Base-by-base conservation (phyloP, 768 basidiomycete genomes). In the Boletus sensibilis region DNA sequence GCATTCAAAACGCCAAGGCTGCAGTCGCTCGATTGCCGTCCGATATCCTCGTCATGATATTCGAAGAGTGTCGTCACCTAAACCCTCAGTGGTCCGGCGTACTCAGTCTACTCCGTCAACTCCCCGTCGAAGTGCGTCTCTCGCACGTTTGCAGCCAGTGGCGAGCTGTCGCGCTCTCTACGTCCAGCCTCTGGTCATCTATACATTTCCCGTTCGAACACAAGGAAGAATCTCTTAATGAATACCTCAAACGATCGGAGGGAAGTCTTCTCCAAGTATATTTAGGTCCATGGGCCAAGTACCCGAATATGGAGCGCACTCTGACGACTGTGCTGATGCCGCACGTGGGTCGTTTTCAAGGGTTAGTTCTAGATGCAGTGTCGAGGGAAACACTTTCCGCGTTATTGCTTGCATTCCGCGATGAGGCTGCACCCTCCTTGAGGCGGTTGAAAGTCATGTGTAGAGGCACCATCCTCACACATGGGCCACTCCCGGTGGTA, bases 81-180 rank as follows among this genome's bases (percentile, higher is more conserved):
- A 69, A 65, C 41, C 68, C 69, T 25, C 71, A 71, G 52, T 71
- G 71, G 67, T 50, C 61, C 14, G 70, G 69, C n/a, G 65, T 73
- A 14, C 70, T 69, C 42, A 64, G 62, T 52, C 61, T 69, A 10
- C 71, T 72, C 34, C 69, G 65, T 44, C 71, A 72, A 48, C 64
- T 63, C n/a, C 71, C 71, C 31, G 33, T 72, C 51, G 71, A 71
- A 55, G 62, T 71, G 34, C 70, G 69, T 31, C 53, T 76, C 27
- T 72, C 75, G 34, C 69, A 71, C 43, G 70, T 75, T 21, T 68
- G 66, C 34, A 63, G 58, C 37, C 68, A 67, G 39, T 75, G 75
- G 75, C 69, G 74, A 33, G 56, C 57, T 7, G 68, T 75, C 14
- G 68, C 75, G 16, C 68, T 76, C 38, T 57, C 68, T 21, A 62